Conservation (phyloP, 1,284 basidiomycete species). For the Sanghuangporus weigelae region DNA sequence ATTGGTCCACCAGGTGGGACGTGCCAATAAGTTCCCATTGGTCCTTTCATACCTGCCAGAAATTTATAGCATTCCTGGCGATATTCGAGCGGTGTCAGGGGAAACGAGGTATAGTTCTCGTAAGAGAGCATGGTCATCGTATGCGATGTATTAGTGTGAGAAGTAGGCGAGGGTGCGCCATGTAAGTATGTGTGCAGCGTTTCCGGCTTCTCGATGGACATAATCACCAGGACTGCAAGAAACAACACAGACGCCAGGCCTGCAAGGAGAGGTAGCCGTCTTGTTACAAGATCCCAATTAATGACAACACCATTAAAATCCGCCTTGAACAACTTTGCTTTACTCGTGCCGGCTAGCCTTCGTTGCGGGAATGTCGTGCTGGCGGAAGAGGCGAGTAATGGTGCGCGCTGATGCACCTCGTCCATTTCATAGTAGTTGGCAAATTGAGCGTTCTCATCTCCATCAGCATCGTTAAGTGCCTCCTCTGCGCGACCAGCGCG, state of each 20-base stretch:
- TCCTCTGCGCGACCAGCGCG: constrained; percentile 54
- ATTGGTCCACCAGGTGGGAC: constrained; percentile 29
- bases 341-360: not conserved
- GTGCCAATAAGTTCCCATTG: constrained; percentile 52
- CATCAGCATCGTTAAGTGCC: constrained; percentile 42
- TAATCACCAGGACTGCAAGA: constrained; percentile 44
- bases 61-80: constrained; percentile 48
- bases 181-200: constrained; percentile 32
- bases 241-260: constrained; percentile 43
- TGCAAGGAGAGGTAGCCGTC: constrained; percentile 35
- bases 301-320: not conserved
- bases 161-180: not conserved
- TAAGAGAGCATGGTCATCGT: constrained; percentile 42
- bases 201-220: constrained; percentile 48
- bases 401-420: constrained; percentile 40
- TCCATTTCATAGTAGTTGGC: constrained; percentile 20
- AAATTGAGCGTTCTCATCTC: constrained; percentile 31
- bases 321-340: constrained; percentile 1
- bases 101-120: constrained; percentile 54
- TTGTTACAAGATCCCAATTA: not conserved
- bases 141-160: not conserved
- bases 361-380: constrained; percentile 32
- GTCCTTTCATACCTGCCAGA: constrained; percentile 37
- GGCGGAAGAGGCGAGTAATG: constrained; percentile 44
- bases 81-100: constrained; percentile 51